phyloP scores from a whole-genome alignment of 2,329 filamentous ascomycete genomes.

The Cytospora schulzeri region DNA sequence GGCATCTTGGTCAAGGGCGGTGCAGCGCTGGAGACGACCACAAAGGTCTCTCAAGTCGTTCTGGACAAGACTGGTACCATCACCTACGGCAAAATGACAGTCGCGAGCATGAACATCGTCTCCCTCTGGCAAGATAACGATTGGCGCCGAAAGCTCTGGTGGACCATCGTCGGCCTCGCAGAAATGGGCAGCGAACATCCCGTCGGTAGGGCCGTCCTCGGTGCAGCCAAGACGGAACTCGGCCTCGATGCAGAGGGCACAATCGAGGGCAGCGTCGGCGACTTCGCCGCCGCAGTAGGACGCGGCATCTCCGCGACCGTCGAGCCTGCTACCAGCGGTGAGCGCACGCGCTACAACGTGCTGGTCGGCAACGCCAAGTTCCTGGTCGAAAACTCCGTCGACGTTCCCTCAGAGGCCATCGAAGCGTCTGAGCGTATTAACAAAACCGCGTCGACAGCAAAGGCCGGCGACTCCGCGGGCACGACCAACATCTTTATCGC shows the following conservation, averaged over 20 bases:
- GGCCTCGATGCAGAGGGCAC: conserved; percentile 70
- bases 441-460: conserved; percentile 42
- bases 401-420: conserved; percentile 64
- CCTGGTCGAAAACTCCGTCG: conserved; percentile 70
- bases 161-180: conserved; percentile 91
- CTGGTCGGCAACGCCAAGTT: conserved; percentile 81
- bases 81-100: conserved; percentile 93
- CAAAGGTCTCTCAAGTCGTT: conserved; percentile 85
- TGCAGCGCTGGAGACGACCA: conserved; percentile 85
- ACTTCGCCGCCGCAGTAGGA: conserved; percentile 82
- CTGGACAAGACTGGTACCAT: conserved; percentile 96
- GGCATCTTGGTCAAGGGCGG: conserved; percentile 98
- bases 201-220: conserved; percentile 84
- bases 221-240: conserved; percentile 74
- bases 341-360: conserved; percentile 74
- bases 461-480: conserved; percentile 56
- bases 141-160: conserved; percentile 78
- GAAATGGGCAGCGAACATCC: conserved; percentile 97
- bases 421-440: conserved; percentile 64
- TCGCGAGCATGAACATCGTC: conserved; percentile 70
- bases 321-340: conserved; percentile 70
- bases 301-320: conserved; percentile 82
- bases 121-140: conserved; percentile 70
- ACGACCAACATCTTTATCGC: conserved; percentile 91
- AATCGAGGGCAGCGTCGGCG: conserved; percentile 80